Conservation (phyloP, 176 grass and related monocot species). For the Oryza officinalis region DNA sequence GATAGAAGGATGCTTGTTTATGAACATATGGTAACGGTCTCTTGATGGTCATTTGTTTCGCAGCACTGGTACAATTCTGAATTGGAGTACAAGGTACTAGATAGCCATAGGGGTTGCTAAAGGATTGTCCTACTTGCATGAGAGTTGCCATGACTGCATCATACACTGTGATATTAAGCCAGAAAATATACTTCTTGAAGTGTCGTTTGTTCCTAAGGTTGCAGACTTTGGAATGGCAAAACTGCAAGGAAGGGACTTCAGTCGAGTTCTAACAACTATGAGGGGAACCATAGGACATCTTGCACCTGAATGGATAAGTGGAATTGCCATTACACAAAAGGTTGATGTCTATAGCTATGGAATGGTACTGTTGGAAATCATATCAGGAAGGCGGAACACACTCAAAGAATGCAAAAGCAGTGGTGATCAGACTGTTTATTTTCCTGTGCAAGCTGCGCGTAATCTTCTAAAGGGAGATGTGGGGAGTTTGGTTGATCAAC, state of each 20-base stretch:
- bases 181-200: slow-evolving; percentile 47
- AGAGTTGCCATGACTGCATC: slow-evolving; percentile 59
- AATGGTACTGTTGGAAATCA: not conserved
- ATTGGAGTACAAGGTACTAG: slow-evolving; percentile 45
- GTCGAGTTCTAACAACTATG: not conserved
- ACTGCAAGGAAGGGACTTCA: not conserved
- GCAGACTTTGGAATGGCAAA: slow-evolving; percentile 70
- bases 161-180: slow-evolving; percentile 60
- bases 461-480: not conserved
- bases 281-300: not conserved
- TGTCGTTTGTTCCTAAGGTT: slow-evolving; percentile 53
- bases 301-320: not conserved
- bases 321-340: not conserved
- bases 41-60: not conserved
- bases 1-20: slow-evolving; percentile 7
- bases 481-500: not conserved
- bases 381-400: not conserved
- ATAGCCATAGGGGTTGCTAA: slow-evolving; percentile 51
- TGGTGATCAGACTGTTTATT: not conserved
- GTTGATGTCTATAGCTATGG: not conserved
- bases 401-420: not conserved
- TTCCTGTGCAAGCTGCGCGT: not conserved
- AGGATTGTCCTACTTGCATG: slow-evolving; percentile 61
- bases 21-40: not conserved
- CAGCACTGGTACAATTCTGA: not conserved